Base-by-base conservation (phyloP, 2,329 filamentous ascomycete genomes). In the Fusarium bactridioides region DNA sequence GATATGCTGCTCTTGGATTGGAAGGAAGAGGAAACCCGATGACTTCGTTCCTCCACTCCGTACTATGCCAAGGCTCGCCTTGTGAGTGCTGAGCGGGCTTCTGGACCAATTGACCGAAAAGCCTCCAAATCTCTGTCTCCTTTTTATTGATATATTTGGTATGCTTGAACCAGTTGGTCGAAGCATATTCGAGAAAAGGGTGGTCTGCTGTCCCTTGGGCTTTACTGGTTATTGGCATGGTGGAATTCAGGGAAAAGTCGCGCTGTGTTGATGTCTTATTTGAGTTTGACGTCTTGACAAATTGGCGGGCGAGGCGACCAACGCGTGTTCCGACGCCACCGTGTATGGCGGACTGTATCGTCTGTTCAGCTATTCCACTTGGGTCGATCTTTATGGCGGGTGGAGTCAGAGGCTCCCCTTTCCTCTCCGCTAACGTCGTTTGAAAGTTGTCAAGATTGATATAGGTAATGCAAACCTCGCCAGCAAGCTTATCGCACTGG, bases 391-490 rank as follows among this genome's bases (percentile, higher is more conserved):
- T 56, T 18, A 33, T 23, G 3, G n/a, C 11, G 1, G 21, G 3
- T 19, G 37, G 15, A 10, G 11, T 33, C 7, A 10, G 16, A 9
- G 37, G 7, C 0, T 33, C 27, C 13, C 4, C 1, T 19, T 44
- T 31, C 1, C 9, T 56, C 21, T 43, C 27, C 8, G 25, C 21
- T 4, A 43, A 3, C 3, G 53, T 0, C 1, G 27, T 44, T 7
- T 56, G 38, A 3, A 44, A 56, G 37, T 56, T 56, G 16, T 43
- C 51, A 0, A 74, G 25, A 12, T 43, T 62, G 10, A 74, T 21
- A 5, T 74, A 74, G 0, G 62, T 72, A 3, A 72, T 53, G 2
- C 68, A 72, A 0, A 51, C 9, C 10, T 56, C 50, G 2, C 44
- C 68, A 25, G 37, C 62, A 11, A 56, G n/a, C 1, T 38, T 50